Base-by-base conservation (phyloP, 345 rosid species). In the Ceriops tagal region DNA sequence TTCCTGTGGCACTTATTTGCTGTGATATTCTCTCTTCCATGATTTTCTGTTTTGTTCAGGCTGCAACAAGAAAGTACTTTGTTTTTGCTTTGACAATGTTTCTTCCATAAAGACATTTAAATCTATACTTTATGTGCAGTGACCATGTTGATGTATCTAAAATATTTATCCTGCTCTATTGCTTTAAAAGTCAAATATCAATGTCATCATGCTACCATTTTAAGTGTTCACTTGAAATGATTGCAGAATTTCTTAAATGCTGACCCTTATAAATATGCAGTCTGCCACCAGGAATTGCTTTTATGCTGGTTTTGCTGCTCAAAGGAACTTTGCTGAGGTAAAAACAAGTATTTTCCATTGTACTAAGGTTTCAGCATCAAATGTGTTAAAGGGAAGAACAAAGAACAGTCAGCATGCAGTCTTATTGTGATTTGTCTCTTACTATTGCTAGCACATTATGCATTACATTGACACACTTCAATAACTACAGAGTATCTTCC, bases 301-400 rank as follows among this genome's bases (percentile, higher is more conserved):
- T 67, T 84, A 86, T 79, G 97, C 99, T 85, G 99, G 99, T 67
- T 95, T 95, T 86, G 99, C 99, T 76, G 96, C 96, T 82, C 90
- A 87, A 76, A 89, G 97, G 76, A 95, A 95, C 87, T 95, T 95
- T 71, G 99, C 99, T 31, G 99, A 95, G 99, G 99, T 92, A 71
- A 71, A 63, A 63, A 24, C 34, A 47, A 8, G 71, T 79, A 24
- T 32, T 27, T 59, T 58, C 62, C 53, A 47, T 57, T 75, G 22
- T 55, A 69, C 64, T 57, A 24, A 52, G 63, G 37, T 70, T 34
- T 61, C 16, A 0, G 8, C 66, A 35, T 46, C 6, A 21, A 13
- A 49, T 55, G 59, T n/a, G 32, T 30, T 58, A 58, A 64, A 57
- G 21, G 60, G 56, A 52, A n/a, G 55, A 13, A 2, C 24, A 34